Percentiles rank a stretch among this genome's conserved stretches.
phyloP scores from a whole-genome alignment of 1,139 yeast species.

The Blastobotrys ciferrii region DNA sequence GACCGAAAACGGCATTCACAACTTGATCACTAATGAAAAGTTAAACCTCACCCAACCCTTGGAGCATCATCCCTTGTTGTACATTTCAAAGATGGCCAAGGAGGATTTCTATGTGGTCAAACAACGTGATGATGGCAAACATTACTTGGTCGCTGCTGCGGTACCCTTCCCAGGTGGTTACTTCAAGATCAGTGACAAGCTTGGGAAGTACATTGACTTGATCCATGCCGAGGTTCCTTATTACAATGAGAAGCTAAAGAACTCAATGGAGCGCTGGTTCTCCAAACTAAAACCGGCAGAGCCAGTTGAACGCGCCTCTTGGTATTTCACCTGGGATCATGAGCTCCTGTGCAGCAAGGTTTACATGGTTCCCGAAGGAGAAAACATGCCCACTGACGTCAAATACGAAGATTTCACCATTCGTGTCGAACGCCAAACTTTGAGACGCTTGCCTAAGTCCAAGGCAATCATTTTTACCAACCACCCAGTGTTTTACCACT shows the following conservation, averaged over 20 bases:
- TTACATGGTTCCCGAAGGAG: constrained; percentile 31
- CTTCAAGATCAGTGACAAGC: constrained; percentile 56
- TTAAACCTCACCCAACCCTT: constrained; percentile 60
- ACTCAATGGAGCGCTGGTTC: constrained; percentile 77
- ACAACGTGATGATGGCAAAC: constrained; percentile 55
- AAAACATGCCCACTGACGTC: constrained; percentile 23
- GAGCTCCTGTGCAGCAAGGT: constrained; percentile 48
- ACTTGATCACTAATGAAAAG: constrained; percentile 59
- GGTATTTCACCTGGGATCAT: constrained; percentile 74
- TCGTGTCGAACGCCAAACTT: constrained; percentile 63
- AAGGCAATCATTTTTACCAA: constrained; percentile 61
- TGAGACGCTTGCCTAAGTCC: constrained; percentile 61
- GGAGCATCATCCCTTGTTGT: constrained; percentile 60
- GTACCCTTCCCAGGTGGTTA: constrained; percentile 81
- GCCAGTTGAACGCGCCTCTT: constrained; percentile 72
- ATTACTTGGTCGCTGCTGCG: constrained; percentile 68
- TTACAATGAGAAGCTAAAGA: constrained; percentile 60
- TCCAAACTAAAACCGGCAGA: constrained; percentile 55
- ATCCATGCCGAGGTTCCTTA: constrained; percentile 74
- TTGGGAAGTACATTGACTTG: constrained; percentile 60
- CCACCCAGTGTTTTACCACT: constrained; percentile 66
- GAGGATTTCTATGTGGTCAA: constrained; percentile 68
- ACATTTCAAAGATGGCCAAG: constrained; percentile 67
- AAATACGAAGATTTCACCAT: constrained; percentile 49
- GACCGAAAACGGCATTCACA: constrained; percentile 51